These are phyloP conservation scores for Euphrasia arctica DNA, from an alignment of 305 asterid genomes.

Conservation along the genomic window DNA sequence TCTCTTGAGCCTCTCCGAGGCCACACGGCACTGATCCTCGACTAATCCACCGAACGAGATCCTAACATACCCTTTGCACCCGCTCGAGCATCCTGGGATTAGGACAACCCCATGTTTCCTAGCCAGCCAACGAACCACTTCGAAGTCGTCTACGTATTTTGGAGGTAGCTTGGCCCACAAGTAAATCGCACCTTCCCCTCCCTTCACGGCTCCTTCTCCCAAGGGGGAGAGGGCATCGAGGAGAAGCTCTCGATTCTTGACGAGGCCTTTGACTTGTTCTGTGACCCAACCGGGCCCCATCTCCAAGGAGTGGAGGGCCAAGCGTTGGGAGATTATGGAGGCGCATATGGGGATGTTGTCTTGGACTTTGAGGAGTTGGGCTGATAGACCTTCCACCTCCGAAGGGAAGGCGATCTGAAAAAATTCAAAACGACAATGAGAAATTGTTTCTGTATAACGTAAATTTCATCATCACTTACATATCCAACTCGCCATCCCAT, in stretches of 20 bases:
- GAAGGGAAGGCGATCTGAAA: slow-evolving; percentile 92
- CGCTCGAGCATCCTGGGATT: slow-evolving; percentile 78
- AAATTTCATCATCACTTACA: slow-evolving; percentile 45
- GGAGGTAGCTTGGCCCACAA: slow-evolving; percentile 94
- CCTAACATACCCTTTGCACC: slow-evolving; percentile 75
- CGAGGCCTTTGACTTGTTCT: slow-evolving; percentile 60
- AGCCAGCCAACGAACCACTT: slow-evolving; percentile 84
- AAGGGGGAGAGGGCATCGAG: slow-evolving; percentile 77
- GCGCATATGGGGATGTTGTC: slow-evolving; percentile 99
- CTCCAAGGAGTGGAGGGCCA: slow-evolving; percentile 83
- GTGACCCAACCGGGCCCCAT: slow-evolving; percentile 85
- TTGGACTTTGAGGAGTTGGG: slow-evolving; percentile 84
- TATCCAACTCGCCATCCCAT: slow-evolving; percentile 99
- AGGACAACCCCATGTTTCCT: slow-evolving; percentile 61
- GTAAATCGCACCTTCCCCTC: slow-evolving; percentile 97
- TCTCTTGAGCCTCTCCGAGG: slow-evolving; percentile 71
- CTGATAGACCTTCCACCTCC: slow-evolving; percentile 66
- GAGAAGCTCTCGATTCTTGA: slow-evolving; percentile 60
- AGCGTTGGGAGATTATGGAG: slow-evolving; percentile 67
- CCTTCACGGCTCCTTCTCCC: slow-evolving; percentile 73
- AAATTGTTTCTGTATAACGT: no score
- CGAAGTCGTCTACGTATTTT: slow-evolving; percentile 46
- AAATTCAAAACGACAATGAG: neutral
- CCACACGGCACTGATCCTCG: slow-evolving; percentile 64
- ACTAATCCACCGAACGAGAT: slow-evolving; percentile 75